Base-by-base conservation (phyloP, 148 eudicot species). In the Beta vulgaris region DNA sequence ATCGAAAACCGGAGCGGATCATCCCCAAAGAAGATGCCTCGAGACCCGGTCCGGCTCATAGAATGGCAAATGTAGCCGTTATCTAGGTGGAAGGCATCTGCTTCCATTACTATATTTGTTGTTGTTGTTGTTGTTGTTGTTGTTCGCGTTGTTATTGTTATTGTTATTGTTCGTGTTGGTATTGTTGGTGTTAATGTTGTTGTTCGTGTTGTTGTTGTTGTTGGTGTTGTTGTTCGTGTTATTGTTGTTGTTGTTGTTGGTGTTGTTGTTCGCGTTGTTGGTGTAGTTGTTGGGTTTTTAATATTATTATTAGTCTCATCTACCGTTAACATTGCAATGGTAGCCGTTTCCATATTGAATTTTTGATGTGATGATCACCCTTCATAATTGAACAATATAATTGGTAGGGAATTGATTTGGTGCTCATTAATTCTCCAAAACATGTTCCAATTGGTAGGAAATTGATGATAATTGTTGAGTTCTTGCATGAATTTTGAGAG, bases 11-110 rank as follows among this genome's bases (percentile, higher is more conserved):
- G 63, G 32, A 81, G 79, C 34, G 85, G 85, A 35, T 80, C 74
- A 49, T 83, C 79, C 43, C 83, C 83, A 13, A 74, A 85, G 74
- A 69, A 79, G 42, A 79, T 23, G 12, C 83, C 87, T 39, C 68
- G 81, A 0, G 87, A 78, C 37, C 76, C 73, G 60, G 57, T 51
- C 12, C 58, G 66, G 16, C 75, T 46, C 60, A 85, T 11, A 15
- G 74, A 68, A 61, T 80, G 74, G 40, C 87, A 85, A 28, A 71
- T 57, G 53, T 65, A 66, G 9, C 75, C 82, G 2, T 75, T 79
- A 3, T 60, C 26, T 13, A 79, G 73, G n/a, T 70, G 68, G 51
- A 73, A 79, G 40, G 77, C 72, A 44, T 73, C 81, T 0, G 36
- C 68, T 8, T 34, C 67, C 1, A 48, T 48, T 37, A n/a, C 4